Conservation (phyloP, 495 filamentous ascomycete genomes). For the Aspergillus conjunctus region DNA sequence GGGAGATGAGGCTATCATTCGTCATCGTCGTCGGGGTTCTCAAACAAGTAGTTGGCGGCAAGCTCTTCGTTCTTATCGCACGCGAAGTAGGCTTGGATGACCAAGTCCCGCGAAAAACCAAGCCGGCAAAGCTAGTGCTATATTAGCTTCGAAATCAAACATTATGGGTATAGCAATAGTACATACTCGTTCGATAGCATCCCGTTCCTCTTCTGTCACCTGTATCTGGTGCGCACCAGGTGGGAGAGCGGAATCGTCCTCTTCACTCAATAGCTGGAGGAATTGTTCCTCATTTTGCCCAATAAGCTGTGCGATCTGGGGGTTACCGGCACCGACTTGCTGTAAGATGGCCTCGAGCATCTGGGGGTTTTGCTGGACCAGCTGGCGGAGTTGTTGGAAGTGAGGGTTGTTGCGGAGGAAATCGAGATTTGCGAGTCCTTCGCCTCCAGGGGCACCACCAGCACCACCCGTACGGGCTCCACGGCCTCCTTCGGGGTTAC, state of each 20-base stretch:
- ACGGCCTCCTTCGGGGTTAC: slow-evolving; percentile 56
- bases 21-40: slow-evolving; percentile 89
- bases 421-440: slow-evolving; percentile 75
- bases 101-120: slow-evolving; percentile 88
- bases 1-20: slow-evolving; percentile 41
- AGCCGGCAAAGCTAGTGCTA: slow-evolving; percentile 77
- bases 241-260: slow-evolving; percentile 73
- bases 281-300: slow-evolving; percentile 91
- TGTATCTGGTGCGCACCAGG: slow-evolving; percentile 86
- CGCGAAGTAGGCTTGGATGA: slow-evolving; percentile 98
- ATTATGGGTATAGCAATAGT: neutral
- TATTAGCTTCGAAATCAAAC: slow-evolving; percentile 31
- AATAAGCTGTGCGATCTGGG: slow-evolving; percentile 89
- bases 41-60: slow-evolving; percentile 96
- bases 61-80: slow-evolving; percentile 99
- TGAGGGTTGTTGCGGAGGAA: slow-evolving; percentile 95
- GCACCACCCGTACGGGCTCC: slow-evolving; percentile 53
- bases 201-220: slow-evolving; percentile 93
- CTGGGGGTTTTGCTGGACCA: slow-evolving; percentile 94
- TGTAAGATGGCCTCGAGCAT: slow-evolving; percentile 98
- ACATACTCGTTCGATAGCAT: slow-evolving; percentile 93
- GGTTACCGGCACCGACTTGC: slow-evolving; percentile 94
- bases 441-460: slow-evolving; percentile 52
- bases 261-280: slow-evolving; percentile 81
- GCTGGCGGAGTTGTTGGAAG: slow-evolving; percentile 95